Evolutionary conservation across 192 early-diverging fungal genomes (phyloP).

Genomic region (Allomyces macrogynus): DNA sequence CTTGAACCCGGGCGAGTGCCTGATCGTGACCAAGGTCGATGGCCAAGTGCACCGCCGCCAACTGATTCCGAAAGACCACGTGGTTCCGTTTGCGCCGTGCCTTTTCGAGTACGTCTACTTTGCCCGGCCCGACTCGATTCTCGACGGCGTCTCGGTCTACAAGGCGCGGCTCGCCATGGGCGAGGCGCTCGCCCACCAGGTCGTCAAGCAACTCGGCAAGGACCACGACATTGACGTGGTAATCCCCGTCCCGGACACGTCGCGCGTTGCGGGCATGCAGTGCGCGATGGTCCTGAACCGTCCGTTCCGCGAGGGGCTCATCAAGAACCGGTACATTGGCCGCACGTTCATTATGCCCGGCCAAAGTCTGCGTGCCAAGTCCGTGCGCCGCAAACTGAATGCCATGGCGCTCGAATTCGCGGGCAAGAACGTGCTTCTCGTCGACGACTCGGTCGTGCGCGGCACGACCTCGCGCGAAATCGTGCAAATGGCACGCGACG

Average conservation of each 20-base stretch:
- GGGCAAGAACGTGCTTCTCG: constrained; percentile 88
- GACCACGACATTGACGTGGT: constrained; percentile 89
- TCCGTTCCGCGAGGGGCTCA: constrained; percentile 93
- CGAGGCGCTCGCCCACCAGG: constrained; percentile 74
- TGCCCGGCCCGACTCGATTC: constrained; percentile 93
- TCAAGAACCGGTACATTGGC: constrained; percentile 98
- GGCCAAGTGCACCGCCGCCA: constrained; percentile 34
- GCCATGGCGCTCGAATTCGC: constrained; percentile 95
- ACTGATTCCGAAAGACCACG: constrained; percentile 23
- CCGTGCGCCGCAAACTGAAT: constrained; percentile 88
- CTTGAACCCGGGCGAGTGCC: constrained; percentile 44
- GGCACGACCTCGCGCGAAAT: constrained; percentile 98
- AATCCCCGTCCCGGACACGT: constrained; percentile 98
- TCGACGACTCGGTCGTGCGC: constrained; percentile 98
- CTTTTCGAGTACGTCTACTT: constrained; percentile 99
- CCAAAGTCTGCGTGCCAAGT: constrained; percentile 43
- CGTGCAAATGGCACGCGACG: constrained; percentile 96
- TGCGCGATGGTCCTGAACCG: constrained; percentile 71
- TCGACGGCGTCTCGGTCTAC: constrained; percentile 97
- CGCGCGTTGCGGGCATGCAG: constrained; percentile 84
- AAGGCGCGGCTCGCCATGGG: constrained; percentile 94
- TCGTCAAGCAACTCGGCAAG: constrained; percentile 49
- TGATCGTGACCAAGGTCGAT: constrained; percentile 70
- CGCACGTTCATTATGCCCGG: constrained; percentile 99
- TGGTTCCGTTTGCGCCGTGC: constrained; percentile 61